phyloP scores from a whole-genome alignment of 805 yeast species.

The Kluyveromyces aestuarii region DNA sequence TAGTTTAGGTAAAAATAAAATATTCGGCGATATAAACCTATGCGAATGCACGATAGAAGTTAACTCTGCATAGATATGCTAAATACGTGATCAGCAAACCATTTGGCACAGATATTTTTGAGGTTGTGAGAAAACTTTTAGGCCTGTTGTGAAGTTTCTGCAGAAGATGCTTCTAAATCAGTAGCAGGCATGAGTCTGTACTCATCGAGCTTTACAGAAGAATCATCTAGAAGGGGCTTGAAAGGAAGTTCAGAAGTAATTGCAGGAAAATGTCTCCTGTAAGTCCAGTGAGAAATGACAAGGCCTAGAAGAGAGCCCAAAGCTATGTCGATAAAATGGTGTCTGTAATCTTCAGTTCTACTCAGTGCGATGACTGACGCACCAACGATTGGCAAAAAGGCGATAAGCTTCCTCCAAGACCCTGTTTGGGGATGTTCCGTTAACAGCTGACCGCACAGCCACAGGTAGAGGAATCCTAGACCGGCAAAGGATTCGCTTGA shows the following conservation, averaged over 20 bases:
- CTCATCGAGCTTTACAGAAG: slow-evolving; percentile 29
- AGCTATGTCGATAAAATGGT: slow-evolving; percentile 79
- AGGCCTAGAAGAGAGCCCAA: slow-evolving; percentile 65
- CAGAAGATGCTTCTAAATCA: slow-evolving; percentile 14
- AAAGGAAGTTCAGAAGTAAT: slow-evolving; percentile 27
- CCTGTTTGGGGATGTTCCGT: slow-evolving; percentile 43
- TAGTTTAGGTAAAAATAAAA: too few species aligned
- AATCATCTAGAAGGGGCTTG: slow-evolving; percentile 34
- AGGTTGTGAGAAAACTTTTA: too few species aligned
- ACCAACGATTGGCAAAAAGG: slow-evolving; percentile 48
- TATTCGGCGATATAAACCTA: too few species aligned
- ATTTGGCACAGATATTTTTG: too few species aligned
- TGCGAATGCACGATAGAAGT: too few species aligned
- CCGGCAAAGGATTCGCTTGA: slow-evolving; percentile 65
- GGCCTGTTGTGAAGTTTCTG: slow-evolving; percentile 3
- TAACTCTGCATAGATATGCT: too few species aligned
- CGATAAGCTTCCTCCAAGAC: slow-evolving; percentile 51
- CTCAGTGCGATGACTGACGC: slow-evolving; percentile 76
- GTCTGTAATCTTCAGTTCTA: slow-evolving; percentile 88
- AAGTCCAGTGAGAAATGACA: slow-evolving; percentile 40
- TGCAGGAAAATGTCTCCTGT: slow-evolving; percentile 34
- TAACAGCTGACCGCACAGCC: slow-evolving; percentile 60
- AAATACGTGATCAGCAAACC: too few species aligned
- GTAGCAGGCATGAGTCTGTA: neutral
- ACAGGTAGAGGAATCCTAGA: slow-evolving; percentile 50